phyloP scores from a whole-genome alignment of 1,139 yeast species.

The Geotrichum klebahnii region DNA sequence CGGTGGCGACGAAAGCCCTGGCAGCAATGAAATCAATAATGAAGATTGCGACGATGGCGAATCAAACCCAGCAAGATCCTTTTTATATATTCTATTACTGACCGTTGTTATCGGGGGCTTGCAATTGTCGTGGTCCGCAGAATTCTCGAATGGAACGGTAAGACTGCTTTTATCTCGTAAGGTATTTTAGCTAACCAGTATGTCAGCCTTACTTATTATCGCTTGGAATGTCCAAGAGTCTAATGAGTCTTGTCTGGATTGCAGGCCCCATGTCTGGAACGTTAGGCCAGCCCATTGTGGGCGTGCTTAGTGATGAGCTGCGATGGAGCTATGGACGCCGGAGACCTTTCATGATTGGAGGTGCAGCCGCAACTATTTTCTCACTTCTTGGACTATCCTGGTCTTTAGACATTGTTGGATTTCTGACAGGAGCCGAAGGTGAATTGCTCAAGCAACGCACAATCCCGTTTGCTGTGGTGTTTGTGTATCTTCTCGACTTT shows the following conservation, averaged over 20 bases:
- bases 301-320: slow-evolving; percentile 52
- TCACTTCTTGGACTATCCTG: slow-evolving; percentile 44
- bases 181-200: background rate
- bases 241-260: slow-evolving; percentile 55
- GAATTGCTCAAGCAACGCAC: slow-evolving; percentile 37
- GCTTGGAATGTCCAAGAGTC: slow-evolving; percentile 51
- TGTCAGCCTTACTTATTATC: slow-evolving; percentile 40
- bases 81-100: slow-evolving; percentile 44
- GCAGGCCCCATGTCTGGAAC: slow-evolving; percentile 62
- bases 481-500: slow-evolving; percentile 47
- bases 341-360: slow-evolving; percentile 51
- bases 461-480: slow-evolving; percentile 43
- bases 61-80: slow-evolving; percentile 43
- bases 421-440: slow-evolving; percentile 32
- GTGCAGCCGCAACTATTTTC: slow-evolving; percentile 42
- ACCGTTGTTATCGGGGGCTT: slow-evolving; percentile 50
- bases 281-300: slow-evolving; percentile 57
- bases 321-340: slow-evolving; percentile 48
- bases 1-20: background rate
- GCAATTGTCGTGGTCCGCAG: slow-evolving; percentile 54
- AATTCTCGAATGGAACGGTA: slow-evolving; percentile 51
- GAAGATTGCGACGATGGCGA: background rate
- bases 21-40: background rate
- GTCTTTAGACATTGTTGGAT: slow-evolving; percentile 37
- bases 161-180: slow-evolving; percentile 34